These are phyloP conservation scores for Metahyphopichia silvanorum DNA, from an alignment of 805 yeast species.

Conservation along the genomic window DNA sequence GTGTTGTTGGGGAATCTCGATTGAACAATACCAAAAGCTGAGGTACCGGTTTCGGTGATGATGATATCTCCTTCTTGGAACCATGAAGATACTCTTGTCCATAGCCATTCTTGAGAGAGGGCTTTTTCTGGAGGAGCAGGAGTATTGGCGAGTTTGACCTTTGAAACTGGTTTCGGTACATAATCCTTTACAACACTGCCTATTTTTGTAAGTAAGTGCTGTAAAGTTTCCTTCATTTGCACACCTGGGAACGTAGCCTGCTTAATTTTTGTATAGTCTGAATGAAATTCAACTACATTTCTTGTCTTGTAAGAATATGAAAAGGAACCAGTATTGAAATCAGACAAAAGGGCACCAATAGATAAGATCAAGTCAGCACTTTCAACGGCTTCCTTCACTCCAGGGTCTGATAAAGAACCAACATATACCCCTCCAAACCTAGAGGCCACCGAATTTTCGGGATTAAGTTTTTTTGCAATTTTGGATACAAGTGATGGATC, in stretches of 20 bases:
- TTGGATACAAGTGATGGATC: constrained; percentile 22
- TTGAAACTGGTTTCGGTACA: constrained; percentile 55
- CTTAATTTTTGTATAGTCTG: constrained; percentile 38
- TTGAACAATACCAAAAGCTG: constrained; percentile 69
- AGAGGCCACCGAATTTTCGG: constrained; percentile 16
- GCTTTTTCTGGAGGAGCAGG: constrained; percentile 28
- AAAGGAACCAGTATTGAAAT: constrained; percentile 40
- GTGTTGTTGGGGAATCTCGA: constrained; percentile 61
- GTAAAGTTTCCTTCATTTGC: constrained; percentile 44
- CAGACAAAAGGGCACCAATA: constrained; percentile 37
- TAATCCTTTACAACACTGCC: constrained; percentile 39
- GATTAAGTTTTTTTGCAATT: constrained; percentile 17
- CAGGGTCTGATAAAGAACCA: constrained; percentile 35
- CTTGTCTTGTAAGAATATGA: constrained; percentile 37
- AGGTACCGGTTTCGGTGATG: constrained; percentile 72
- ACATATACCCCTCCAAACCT: constrained; percentile 40
- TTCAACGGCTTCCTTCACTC: constrained; percentile 35
- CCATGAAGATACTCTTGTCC: constrained; percentile 64
- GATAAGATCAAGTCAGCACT: constrained; percentile 35
- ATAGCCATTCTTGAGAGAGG: constrained; percentile 62
- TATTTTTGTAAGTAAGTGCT: constrained; percentile 37
- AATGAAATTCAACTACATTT: constrained; percentile 39
- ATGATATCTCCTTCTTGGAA: constrained; percentile 64
- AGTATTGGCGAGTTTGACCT: constrained; percentile 42
- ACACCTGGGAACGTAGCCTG: constrained; percentile 41